Evolutionary conservation across 2,329 filamentous ascomycete species (phyloP).

Genomic region (Tolypocladium album): DNA sequence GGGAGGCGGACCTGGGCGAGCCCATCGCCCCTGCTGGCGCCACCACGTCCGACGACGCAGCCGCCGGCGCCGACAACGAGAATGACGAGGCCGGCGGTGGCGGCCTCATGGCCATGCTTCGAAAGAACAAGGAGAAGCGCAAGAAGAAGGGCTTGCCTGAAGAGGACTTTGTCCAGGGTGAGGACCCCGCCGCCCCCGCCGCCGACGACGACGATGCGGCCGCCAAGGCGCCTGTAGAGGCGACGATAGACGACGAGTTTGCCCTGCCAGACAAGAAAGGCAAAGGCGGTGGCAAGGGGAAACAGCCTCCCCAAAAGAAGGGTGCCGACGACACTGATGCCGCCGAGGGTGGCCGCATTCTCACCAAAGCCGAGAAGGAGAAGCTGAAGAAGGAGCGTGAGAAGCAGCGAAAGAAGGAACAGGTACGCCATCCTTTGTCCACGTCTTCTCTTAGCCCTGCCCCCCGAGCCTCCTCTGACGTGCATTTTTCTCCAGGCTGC

Average conservation of each 20-base stretch:
- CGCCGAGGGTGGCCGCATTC: slow-evolving; percentile 53
- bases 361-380: slow-evolving; percentile 98
- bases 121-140: slow-evolving; percentile 75
- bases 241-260: slow-evolving; percentile 76
- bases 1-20: slow-evolving; percentile 89
- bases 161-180: slow-evolving; percentile 59
- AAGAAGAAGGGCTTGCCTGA: slow-evolving; percentile 77
- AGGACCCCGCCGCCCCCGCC: slow-evolving; percentile 34
- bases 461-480: slow-evolving; percentile 4
- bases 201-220: slow-evolving; percentile 27
- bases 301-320: slow-evolving; percentile 29
- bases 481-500: slow-evolving; percentile 41
- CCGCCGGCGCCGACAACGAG: slow-evolving; percentile 34
- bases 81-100: slow-evolving; percentile 42
- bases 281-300: slow-evolving; percentile 45
- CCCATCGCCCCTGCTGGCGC: slow-evolving; percentile 50
- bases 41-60: slow-evolving; percentile 29
- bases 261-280: slow-evolving; percentile 68
- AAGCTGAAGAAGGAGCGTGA: slow-evolving; percentile 96
- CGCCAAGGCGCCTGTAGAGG: slow-evolving; percentile 69
- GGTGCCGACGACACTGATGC: slow-evolving; percentile 41
- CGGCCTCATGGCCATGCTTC: slow-evolving; percentile 68
- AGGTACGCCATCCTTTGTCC: slow-evolving; percentile 41
- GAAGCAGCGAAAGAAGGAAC: slow-evolving; percentile 97
- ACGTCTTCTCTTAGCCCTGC: neutral